Evolutionary conservation across 2,329 filamentous ascomycete genomes (phyloP).

Genomic region (Alternaria alternata): DNA sequence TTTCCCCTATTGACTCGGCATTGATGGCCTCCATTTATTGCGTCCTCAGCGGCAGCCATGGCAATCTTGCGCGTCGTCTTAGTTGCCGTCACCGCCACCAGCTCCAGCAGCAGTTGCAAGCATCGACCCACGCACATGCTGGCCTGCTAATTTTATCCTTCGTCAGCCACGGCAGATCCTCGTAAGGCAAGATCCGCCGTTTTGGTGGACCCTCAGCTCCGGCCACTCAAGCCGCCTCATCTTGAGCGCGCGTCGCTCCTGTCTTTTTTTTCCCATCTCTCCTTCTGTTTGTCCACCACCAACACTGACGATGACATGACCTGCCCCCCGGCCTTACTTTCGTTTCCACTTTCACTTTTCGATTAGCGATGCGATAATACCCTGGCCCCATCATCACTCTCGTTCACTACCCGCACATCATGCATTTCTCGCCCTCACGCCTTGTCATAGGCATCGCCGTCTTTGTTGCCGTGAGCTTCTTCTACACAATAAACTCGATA

Average conservation of each 20-base stretch:
- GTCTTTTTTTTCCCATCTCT: slow-evolving; percentile 13
- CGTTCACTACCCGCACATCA: slow-evolving; percentile 15
- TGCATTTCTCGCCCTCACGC: slow-evolving; percentile 35
- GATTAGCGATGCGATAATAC: slow-evolving; percentile 18
- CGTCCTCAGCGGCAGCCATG: not conserved
- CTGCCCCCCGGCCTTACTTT: slow-evolving; percentile 3
- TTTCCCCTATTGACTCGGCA: slow-evolving; percentile 3
- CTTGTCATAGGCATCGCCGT: slow-evolving; percentile 27
- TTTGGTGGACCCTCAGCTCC: slow-evolving; percentile 15
- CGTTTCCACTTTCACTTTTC: not conserved
- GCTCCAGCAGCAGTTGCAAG: not conserved
- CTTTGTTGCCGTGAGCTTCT: slow-evolving; percentile 26
- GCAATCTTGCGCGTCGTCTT: slow-evolving; percentile 1
- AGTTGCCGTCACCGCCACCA: slow-evolving; percentile 3
- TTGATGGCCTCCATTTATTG: not conserved
- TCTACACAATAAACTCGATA: slow-evolving; percentile 37
- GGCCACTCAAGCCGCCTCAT: slow-evolving; percentile 13
- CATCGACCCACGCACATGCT: slow-evolving; percentile 6
- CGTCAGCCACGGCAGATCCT: slow-evolving; percentile 12
- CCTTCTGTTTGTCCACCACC: not conserved
- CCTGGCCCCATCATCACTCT: slow-evolving; percentile 11
- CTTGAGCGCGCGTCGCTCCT: slow-evolving; percentile 14
- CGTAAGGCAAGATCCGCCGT: slow-evolving; percentile 11
- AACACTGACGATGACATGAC: slow-evolving; percentile 20
- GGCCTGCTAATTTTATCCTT: slow-evolving; percentile 20